Percentiles rank a stretch among this genome's conserved stretches.
Conservation (phyloP, 192 early-diverging fungal genomes). For the Chytriomyces hyalinus region DNA sequence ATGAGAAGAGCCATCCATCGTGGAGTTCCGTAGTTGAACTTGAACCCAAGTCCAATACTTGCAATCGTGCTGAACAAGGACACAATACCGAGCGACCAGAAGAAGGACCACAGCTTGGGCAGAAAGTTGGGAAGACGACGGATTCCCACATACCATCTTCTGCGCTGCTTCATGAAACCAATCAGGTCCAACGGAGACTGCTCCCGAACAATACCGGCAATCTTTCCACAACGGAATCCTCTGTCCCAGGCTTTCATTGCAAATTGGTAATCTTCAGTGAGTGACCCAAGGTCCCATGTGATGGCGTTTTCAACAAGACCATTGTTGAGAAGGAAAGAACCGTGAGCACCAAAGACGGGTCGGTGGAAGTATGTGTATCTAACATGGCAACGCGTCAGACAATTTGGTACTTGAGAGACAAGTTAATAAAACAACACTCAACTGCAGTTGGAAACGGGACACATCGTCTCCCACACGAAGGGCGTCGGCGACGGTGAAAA, state of each 20-base stretch:
- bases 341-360: slow-evolving; percentile 58
- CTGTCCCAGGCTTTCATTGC: slow-evolving; percentile 52
- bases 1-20: slow-evolving; percentile 55
- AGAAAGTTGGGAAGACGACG: slow-evolving; percentile 53
- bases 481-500: slow-evolving; percentile 62
- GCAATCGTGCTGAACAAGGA: slow-evolving; percentile 51
- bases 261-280: slow-evolving; percentile 63
- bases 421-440: slow-evolving; percentile 3
- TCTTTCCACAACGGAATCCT: slow-evolving; percentile 50
- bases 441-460: slow-evolving; percentile 58
- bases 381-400: not conserved
- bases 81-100: slow-evolving; percentile 57
- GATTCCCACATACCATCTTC: slow-evolving; percentile 61
- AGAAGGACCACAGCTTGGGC: slow-evolving; percentile 54
- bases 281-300: slow-evolving; percentile 57
- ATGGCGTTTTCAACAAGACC: slow-evolving; percentile 58
- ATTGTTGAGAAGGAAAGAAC: slow-evolving; percentile 57
- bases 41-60: slow-evolving; percentile 48
- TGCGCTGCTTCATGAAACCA: slow-evolving; percentile 59
- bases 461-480: slow-evolving; percentile 60
- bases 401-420: not conserved
- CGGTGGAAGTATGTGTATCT: slow-evolving; percentile 57
- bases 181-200: slow-evolving; percentile 54
- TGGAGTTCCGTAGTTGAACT: slow-evolving; percentile 41
- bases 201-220: slow-evolving; percentile 55